These are phyloP conservation scores for Myriosclerotinia duriaeana DNA, from an alignment of 2,329 filamentous ascomycete genomes.

Conservation along the genomic window DNA sequence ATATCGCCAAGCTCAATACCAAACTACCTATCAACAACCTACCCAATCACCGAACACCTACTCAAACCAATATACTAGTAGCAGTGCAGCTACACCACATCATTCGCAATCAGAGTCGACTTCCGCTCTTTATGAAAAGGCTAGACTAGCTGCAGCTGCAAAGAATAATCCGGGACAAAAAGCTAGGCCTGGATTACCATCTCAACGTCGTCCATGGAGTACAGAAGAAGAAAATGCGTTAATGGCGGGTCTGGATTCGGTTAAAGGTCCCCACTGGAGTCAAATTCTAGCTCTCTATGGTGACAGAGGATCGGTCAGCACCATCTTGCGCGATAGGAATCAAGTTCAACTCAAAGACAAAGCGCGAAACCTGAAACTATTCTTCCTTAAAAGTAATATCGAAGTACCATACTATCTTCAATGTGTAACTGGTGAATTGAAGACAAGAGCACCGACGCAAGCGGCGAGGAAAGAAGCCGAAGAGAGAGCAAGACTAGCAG, in stretches of 20 bases:
- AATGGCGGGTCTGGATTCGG: slow-evolving; percentile 83
- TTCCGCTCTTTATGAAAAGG: slow-evolving; percentile 57
- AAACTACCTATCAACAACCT: slow-evolving; percentile 33
- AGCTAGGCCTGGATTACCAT: slow-evolving; percentile 53
- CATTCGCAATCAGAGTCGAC: slow-evolving; percentile 48
- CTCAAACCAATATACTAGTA: slow-evolving; percentile 23
- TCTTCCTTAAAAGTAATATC: slow-evolving; percentile 87
- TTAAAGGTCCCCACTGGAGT: slow-evolving; percentile 90
- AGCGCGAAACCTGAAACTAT: slow-evolving; percentile 83
- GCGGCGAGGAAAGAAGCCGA: slow-evolving; percentile 68
- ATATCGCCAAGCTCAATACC: slow-evolving; percentile 19
- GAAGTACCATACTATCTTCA: slow-evolving; percentile 87
- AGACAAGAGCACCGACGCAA: slow-evolving; percentile 76
- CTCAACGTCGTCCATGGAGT: slow-evolving; percentile 75
- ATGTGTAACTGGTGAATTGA: slow-evolving; percentile 84
- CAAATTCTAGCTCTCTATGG: slow-evolving; percentile 86
- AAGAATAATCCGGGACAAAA: slow-evolving; percentile 52
- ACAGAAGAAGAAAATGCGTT: slow-evolving; percentile 86
- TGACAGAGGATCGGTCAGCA: slow-evolving; percentile 72
- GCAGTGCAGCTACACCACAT: slow-evolving; percentile 32
- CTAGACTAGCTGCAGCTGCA: slow-evolving; percentile 54
- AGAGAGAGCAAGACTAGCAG: slow-evolving; percentile 57
- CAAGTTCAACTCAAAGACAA: slow-evolving; percentile 94
- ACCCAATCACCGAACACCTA: slow-evolving; percentile 22
- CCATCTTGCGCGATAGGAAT: slow-evolving; percentile 82